A percentile compares a stretch with the other conserved stretches of the same genome.
Evolutionary conservation across 257 asterid genomes (phyloP).

Genomic region (Gardenia jasminoides): DNA sequence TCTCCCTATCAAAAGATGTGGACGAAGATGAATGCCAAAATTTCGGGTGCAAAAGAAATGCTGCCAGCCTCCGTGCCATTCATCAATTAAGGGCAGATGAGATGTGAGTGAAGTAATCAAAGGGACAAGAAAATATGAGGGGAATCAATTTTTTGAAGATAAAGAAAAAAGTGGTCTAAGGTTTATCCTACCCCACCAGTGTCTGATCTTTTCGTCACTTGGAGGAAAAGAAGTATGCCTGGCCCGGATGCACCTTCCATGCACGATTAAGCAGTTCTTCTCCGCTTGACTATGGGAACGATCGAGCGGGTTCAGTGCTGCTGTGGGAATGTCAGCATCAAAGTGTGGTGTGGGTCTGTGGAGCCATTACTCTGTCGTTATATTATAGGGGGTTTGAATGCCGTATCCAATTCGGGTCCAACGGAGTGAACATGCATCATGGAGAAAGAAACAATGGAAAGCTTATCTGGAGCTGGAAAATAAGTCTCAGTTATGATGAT

Average conservation of each 20-base stretch:
- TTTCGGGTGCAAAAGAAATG: constrained; percentile 2
- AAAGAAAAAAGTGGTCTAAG: constrained; percentile 36
- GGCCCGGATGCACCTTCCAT: not conserved
- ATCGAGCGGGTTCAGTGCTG: not conserved
- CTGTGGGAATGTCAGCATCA: constrained; percentile 8
- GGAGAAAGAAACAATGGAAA: not conserved
- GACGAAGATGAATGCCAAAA: constrained; percentile 7
- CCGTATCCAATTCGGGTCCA: not conserved
- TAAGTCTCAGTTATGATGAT: no score
- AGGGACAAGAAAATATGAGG: not conserved
- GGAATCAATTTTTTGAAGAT: constrained; percentile 20
- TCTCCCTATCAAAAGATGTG: constrained; percentile 14
- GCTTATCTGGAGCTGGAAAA: not conserved
- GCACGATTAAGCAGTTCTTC: not conserved
- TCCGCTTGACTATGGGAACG: constrained; percentile 5
- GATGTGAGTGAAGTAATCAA: not conserved
- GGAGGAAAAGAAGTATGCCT: no score
- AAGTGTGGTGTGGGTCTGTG: not conserved
- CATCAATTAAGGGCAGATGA: constrained; percentile 13
- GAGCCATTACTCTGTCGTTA: no score
- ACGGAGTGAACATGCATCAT: not conserved
- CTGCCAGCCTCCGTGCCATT: constrained; percentile 20
- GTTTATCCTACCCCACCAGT: constrained; percentile 31
- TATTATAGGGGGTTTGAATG: not conserved
- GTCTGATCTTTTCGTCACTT: constrained; percentile 11